Evolutionary conservation across 2,329 filamentous ascomycete species (phyloP), one percentile per base, ranked within the genome.

Genomic region (Stachybotrys chlorohalonatus): DNA sequence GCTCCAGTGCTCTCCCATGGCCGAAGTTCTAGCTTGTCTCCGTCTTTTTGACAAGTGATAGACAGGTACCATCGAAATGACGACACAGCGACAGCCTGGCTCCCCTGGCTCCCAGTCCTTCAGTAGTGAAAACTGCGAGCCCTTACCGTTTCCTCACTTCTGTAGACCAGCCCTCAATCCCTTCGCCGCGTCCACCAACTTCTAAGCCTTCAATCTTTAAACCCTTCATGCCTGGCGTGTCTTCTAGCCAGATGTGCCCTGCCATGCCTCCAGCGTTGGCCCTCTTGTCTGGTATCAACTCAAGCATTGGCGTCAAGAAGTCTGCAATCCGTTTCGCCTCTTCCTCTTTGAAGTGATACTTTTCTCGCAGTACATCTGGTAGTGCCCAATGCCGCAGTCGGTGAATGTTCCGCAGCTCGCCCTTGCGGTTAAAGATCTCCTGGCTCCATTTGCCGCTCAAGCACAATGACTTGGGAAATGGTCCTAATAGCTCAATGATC

Each of bases 391-490:
- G 93, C 53, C 94, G 88, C 59, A 99, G 81, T 49, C 94, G 84
- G 71, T 97, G 94, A 64, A 99, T 99, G 74, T 99, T 97, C 56
- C 94, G 89, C 45, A 99, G 82, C 70, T 99, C 94, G 63, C 94
- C 94, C 72, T 96, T 95, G 61, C 94, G 85, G 70, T 96, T 97
- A 78, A 99, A 99, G 59, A 99, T 99, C 70, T 97, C 94, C 71
- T 96, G 93, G 13, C 87, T 92, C 94, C 94, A 97, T 73, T 96
- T 96, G 52, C 94, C 94, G 1, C 89, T 87, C 54, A 96, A 81
- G 71, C 90, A 96, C 52, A 97, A 81, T 5, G 89, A 89, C 70
- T 95, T 95, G 53, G 94, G 93, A 68, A 97, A 97, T 1, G 88
- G 86, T 8, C 94, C 94, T 16, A 99, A 84, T 6, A 99, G 81